Conservation (phyloP, 805 yeast genomes). For the Schwanniomyces sp. region DNA sequence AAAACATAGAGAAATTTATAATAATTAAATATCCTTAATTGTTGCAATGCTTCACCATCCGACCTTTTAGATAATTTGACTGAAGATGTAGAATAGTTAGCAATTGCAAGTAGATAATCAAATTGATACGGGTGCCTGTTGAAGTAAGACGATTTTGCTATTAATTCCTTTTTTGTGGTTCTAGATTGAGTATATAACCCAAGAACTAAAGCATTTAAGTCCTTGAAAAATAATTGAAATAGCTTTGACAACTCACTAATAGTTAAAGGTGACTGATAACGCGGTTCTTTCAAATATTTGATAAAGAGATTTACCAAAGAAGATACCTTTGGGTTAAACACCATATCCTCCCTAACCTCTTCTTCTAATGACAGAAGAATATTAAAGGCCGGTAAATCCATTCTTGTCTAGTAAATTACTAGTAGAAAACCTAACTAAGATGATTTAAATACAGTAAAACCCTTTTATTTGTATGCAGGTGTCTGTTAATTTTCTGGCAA, state of each 20-base stretch:
- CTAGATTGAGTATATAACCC: conserved; percentile 38
- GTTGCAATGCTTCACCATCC: conserved; percentile 37
- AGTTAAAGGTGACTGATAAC: conserved; percentile 41
- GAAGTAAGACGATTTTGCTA: conserved; percentile 28
- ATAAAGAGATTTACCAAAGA: conserved; percentile 27
- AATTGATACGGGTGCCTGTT: conserved; percentile 26
- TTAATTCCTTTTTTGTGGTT: conserved; percentile 37
- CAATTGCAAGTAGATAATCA: conserved; percentile 43
- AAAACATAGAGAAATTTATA: conserved; percentile 37
- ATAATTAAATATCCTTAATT: conserved; percentile 40
- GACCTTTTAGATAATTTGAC: conserved; percentile 35
- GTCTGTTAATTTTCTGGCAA: background rate
- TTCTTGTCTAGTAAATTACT: background rate
- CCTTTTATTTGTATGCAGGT: background rate
- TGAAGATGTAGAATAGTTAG: conserved; percentile 37
- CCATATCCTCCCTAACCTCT: conserved; percentile 19
- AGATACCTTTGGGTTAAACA: conserved; percentile 26
- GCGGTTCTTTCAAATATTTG: conserved; percentile 41
- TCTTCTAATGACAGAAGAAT: conserved; percentile 16
- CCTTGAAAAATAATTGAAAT: conserved; percentile 37
- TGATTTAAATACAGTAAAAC: background rate
- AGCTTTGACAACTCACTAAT: conserved; percentile 31
- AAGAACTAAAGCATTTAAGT: conserved; percentile 33
- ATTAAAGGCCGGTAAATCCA: conserved; percentile 2
- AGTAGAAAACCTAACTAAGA: background rate